Evolutionary conservation across 2,329 filamentous ascomycete species (phyloP).

Genomic region (Bretziella fagacearum): DNA sequence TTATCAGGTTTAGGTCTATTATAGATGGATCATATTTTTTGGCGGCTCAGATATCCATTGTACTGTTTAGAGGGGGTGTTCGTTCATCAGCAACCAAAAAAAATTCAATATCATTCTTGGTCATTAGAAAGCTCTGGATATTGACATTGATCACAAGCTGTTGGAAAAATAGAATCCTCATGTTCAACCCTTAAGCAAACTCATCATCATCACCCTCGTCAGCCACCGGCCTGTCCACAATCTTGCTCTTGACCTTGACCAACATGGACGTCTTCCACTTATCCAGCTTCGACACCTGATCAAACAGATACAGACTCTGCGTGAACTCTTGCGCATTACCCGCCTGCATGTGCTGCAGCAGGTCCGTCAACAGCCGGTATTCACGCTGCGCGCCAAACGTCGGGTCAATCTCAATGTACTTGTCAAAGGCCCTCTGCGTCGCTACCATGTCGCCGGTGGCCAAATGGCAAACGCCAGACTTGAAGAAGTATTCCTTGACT

Average conservation of each 20-base stretch:
- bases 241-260: constrained; percentile 65
- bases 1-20: too few relatives aligned
- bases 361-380: constrained; percentile 61
- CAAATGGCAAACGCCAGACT: constrained; percentile 82
- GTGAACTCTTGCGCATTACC: constrained; percentile 70
- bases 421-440: constrained; percentile 61
- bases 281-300: constrained; percentile 83
- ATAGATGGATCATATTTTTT: too few relatives aligned
- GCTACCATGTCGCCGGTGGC: constrained; percentile 58
- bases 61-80: too few relatives aligned
- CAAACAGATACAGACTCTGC: constrained; percentile 75
- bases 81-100: too few relatives aligned
- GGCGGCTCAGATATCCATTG: too few relatives aligned
- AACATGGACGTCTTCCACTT: constrained; percentile 92
- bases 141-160: too few relatives aligned
- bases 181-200: constrained; percentile 15
- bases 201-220: constrained; percentile 19
- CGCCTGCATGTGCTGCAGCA: constrained; percentile 56
- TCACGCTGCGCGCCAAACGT: constrained; percentile 65
- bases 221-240: constrained; percentile 38
- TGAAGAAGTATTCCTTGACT: constrained; percentile 91
- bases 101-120: too few relatives aligned
- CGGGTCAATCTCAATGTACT: constrained; percentile 64
- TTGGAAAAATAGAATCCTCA: too few relatives aligned
- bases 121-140: too few relatives aligned